phyloP scores from a whole-genome alignment of 2,329 filamentous ascomycete species.

The Dactylellina sp. region DNA sequence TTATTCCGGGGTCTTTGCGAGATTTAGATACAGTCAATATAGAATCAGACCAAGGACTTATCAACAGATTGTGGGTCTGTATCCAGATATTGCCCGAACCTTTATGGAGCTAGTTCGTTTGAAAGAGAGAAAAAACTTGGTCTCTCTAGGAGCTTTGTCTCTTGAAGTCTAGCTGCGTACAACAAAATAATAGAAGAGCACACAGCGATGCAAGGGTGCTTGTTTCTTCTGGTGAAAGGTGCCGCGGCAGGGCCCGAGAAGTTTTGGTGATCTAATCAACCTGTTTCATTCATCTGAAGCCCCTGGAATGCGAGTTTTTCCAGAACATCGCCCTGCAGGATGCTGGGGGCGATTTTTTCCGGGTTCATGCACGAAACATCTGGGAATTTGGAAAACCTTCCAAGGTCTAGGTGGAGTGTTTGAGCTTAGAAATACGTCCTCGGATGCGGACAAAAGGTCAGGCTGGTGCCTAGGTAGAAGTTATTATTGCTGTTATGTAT shows the following conservation, averaged over 20 bases:
- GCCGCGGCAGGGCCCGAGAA: slow-evolving; percentile 42
- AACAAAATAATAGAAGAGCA: not conserved
- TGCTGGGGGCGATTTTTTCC: slow-evolving; percentile 28
- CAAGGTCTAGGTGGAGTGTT: not conserved
- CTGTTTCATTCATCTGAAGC: slow-evolving; percentile 20
- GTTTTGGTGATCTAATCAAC: not conserved
- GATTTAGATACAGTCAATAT: slow-evolving; percentile 20
- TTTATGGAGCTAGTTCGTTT: slow-evolving; percentile 9
- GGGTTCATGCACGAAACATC: slow-evolving; percentile 39
- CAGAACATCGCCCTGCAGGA: slow-evolving; percentile 38
- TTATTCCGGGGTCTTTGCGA: slow-evolving; percentile 55
- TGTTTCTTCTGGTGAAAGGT: too few species aligned
- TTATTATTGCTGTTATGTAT: too few species aligned
- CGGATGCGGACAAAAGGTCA: too few species aligned
- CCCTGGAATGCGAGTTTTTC: slow-evolving; percentile 37
- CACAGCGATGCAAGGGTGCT: not conserved
- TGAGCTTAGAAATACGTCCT: not conserved
- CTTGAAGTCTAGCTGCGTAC: slow-evolving; percentile 5
- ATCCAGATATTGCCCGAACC: slow-evolving; percentile 11
- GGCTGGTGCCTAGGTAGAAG: too few species aligned
- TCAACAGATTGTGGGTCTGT: slow-evolving; percentile 16
- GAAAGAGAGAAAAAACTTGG: not conserved
- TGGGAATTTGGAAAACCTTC: not conserved
- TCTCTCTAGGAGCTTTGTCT: not conserved
- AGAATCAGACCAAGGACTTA: not conserved